phyloP scores from a whole-genome alignment of 495 filamentous ascomycete species.

The Lentithecium fluviatile region DNA sequence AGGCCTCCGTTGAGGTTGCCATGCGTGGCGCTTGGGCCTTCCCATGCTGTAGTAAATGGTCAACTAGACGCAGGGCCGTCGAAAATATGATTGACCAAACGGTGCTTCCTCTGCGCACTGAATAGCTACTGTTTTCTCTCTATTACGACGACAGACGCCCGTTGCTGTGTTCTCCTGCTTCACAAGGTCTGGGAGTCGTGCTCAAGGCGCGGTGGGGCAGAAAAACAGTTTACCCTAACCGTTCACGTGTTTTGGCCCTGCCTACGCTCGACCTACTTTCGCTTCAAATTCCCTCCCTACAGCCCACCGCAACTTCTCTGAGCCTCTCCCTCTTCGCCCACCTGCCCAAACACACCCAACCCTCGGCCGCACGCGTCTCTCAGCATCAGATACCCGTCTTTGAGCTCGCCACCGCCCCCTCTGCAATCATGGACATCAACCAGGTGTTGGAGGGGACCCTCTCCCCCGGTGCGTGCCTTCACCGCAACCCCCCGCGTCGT shows the following conservation, averaged over 20 bases:
- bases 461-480: conserved; percentile 68
- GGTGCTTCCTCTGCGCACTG: no score
- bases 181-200: no score
- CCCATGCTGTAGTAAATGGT: no score
- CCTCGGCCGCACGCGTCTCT: neutral
- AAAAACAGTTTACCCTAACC: neutral
- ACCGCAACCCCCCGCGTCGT: conserved; percentile 36
- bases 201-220: neutral
- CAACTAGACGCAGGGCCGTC: no score
- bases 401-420: conserved; percentile 10
- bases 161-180: no score
- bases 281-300: conserved; percentile 36
- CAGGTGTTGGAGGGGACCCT: conserved; percentile 89
- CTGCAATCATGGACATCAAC: conserved; percentile 67
- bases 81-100: no score
- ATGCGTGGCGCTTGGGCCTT: neutral
- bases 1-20: neutral
- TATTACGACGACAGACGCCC: no score
- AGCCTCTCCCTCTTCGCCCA: neutral
- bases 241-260: conserved; percentile 36
- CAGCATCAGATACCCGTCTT: neutral
- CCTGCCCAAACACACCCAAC: conserved; percentile 4
- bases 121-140: no score
- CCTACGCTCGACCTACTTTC: conserved; percentile 19
- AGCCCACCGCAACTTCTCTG: conserved; percentile 22